Evolutionary conservation across 2,329 filamentous ascomycete species (phyloP), one percentile per base, ranked within the genome.

Genomic region (Cladosporium cucumerinum): DNA sequence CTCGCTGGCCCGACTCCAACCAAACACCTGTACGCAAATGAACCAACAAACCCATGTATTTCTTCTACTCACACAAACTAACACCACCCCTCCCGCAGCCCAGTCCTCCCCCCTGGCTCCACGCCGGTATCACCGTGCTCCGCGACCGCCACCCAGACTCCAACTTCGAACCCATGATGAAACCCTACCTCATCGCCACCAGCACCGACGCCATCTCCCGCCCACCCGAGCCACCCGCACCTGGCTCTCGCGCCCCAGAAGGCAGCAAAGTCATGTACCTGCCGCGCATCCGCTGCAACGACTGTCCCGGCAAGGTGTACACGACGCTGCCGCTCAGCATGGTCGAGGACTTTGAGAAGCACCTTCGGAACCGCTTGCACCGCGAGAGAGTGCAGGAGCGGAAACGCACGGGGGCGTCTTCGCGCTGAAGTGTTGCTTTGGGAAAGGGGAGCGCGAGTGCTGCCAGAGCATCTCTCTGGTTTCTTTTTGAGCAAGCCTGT

Each of bases 271-370:
- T 89, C 71, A 90, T 91, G 78, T 98, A 90, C 78, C 82, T 97
- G 58, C 95, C 95, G 10, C 85, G 95, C 59, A 97, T 99, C 68
- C 86, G 92, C 65, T 99, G 95, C 76, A 86, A 89, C 55, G 95
- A 99, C 77, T 98, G 95, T 75, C 92, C 92, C 0, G 92, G 92
- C 32, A 98, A 97, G 78, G 82, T 97, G 12, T 99, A 99, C 78
- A 97, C 93, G 0, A 92, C 93, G 0, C 91, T 93, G 0, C 92
- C 93, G 0, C 92, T 89, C 26, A 90, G 86, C 75, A 93, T 92
- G 2, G 91, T 94, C 5, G 89, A 89, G 54, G 96, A 97, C 74
- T 99, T 99, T 68, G 92, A 97, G 78, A 87, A 96, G 1, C 95
- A 99, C 79, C 82, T 98, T 57, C 91, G 89, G 77, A 97, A 97